These are phyloP conservation scores for Jaapia argillacea DNA, from an alignment of 768 basidiomycete species.

Conservation along the genomic window DNA sequence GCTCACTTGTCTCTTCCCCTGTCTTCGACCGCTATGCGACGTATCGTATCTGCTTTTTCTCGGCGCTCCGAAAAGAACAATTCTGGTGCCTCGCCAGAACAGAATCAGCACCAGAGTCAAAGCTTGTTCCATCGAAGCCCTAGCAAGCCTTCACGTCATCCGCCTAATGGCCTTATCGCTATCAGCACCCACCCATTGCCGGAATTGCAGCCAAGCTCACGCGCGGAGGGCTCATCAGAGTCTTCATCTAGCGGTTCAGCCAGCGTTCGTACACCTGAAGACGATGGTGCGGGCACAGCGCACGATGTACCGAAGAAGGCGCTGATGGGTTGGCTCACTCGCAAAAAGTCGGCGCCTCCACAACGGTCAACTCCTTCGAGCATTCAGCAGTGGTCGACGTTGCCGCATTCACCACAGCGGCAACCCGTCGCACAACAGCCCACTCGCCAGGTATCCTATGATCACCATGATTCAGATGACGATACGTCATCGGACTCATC, in stretches of 20 bases:
- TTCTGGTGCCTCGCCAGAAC: neutral
- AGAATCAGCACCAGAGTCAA: no score
- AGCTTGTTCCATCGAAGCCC: constrained; percentile 20
- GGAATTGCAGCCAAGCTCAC: constrained; percentile 24
- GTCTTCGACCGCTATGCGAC: constrained; percentile 43
- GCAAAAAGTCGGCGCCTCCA: neutral
- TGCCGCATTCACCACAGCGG: neutral
- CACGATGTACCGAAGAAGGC: constrained; percentile 6
- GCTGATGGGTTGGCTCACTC: constrained; percentile 2
- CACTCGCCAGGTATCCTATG: neutral
- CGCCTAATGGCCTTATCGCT: constrained; percentile 8
- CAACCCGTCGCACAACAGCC: no score
- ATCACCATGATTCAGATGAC: constrained; percentile 6
- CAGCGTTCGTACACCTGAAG: constrained; percentile 49
- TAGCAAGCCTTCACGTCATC: constrained; percentile 9
- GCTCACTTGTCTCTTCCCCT: constrained; percentile 2
- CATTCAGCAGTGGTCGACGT: neutral
- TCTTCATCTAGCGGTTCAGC: constrained; percentile 53
- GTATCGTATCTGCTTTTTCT: constrained; percentile 50
- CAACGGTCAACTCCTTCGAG: neutral
- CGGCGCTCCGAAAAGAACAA: constrained; percentile 33
- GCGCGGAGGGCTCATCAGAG: no score
- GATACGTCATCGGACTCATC: constrained; percentile 29
- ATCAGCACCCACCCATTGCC: constrained; percentile 19
- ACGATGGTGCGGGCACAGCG: constrained; percentile 23